phyloP scores from a whole-genome alignment of 345 rosid genomes.

The Eucalyptus marginata region DNA sequence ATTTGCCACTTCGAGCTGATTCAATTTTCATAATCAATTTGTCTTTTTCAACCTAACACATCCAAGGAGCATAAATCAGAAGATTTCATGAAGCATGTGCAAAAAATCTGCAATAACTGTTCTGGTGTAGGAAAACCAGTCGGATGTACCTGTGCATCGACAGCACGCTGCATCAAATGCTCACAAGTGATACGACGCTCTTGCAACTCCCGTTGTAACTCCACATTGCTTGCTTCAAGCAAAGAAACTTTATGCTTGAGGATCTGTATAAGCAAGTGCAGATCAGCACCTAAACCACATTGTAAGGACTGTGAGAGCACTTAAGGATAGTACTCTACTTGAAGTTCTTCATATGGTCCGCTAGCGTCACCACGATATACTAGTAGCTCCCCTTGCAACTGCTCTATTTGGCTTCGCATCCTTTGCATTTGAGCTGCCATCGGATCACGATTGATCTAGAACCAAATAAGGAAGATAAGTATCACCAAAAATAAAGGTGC shows the following conservation, averaged over 20 bases:
- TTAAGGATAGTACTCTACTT: conserved; percentile 23
- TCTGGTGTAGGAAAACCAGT: neutral
- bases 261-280: conserved; percentile 29
- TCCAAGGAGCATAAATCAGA: neutral
- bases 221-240: conserved; percentile 80
- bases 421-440: conserved; percentile 67
- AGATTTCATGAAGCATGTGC: neutral
- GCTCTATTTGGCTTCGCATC: conserved; percentile 95
- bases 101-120: neutral
- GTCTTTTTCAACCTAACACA: conserved; percentile 76
- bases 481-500: neutral
- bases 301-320: neutral
- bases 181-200: conserved; percentile 58
- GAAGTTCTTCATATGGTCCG: conserved; percentile 76
- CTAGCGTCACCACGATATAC: conserved; percentile 65
- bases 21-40: conserved; percentile 70
- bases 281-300: neutral
- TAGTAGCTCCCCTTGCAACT: conserved; percentile 76
- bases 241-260: conserved; percentile 74
- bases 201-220: conserved; percentile 67
- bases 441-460: conserved; percentile 88
- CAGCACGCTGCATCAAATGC: conserved; percentile 62
- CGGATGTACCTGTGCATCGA: conserved; percentile 68
- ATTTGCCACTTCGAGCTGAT: conserved; percentile 65
- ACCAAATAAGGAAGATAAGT: neutral